Conservation (phyloP, 1,284 basidiomycete genomes). For the Cutaneotrichosporon sp. region DNA sequence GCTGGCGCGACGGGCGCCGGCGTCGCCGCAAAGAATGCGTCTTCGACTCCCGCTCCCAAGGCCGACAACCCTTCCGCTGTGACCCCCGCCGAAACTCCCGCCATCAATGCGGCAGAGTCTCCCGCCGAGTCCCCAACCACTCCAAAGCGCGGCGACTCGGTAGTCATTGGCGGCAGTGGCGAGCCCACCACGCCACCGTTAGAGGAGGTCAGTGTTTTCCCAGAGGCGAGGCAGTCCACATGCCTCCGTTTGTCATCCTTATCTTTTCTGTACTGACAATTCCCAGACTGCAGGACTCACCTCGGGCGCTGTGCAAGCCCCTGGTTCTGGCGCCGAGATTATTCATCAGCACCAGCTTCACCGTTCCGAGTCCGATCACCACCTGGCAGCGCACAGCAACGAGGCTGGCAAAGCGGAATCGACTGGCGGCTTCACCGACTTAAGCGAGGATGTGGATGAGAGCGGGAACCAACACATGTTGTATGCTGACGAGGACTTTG, state of each 20-base stretch:
- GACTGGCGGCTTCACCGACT: conserved; percentile 36
- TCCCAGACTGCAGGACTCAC: conserved; percentile 62
- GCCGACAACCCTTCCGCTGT: background rate
- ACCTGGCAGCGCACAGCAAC: background rate
- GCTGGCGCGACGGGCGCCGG: background rate
- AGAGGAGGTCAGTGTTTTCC: conserved; percentile 40
- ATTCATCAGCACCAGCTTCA: conserved; percentile 26
- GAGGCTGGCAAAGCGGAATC: conserved; percentile 24
- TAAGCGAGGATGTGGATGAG: conserved; percentile 39
- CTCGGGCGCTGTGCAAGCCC: conserved; percentile 64
- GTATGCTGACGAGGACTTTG: conserved; percentile 52
- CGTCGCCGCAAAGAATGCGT: background rate
- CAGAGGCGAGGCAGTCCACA: too few species aligned
- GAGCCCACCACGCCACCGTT: conserved; percentile 33
- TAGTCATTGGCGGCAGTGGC: background rate
- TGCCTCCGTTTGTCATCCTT: too few species aligned
- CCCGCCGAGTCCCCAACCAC: background rate
- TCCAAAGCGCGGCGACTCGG: background rate
- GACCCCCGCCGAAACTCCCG: background rate
- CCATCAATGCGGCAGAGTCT: too few species aligned
- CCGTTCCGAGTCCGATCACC: conserved; percentile 34
- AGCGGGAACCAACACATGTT: conserved; percentile 51
- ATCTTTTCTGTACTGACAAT: background rate
- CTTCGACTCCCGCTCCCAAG: background rate
- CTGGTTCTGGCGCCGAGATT: conserved; percentile 57